phyloP scores from a whole-genome alignment of 2,329 filamentous ascomycete genomes.

The Thielaviopsis cerberus region DNA sequence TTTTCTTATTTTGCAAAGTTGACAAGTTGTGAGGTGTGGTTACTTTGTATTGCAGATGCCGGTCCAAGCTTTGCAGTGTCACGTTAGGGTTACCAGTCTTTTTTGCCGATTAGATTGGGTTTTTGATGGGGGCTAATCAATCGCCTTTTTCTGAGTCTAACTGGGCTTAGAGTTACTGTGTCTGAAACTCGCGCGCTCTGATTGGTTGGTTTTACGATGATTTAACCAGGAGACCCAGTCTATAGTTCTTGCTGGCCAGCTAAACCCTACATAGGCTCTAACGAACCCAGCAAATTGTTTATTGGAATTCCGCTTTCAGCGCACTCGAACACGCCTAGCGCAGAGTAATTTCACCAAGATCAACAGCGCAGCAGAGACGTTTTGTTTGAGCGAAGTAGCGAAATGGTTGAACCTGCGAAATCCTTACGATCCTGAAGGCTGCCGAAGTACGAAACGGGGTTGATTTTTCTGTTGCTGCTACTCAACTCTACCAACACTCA shows the following conservation, averaged over 20 bases:
- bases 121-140: neutral
- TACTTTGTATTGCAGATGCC: neutral
- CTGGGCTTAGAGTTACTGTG: too few species aligned
- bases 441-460: neutral
- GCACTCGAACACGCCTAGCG: too few species aligned
- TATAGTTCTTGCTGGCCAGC: too few species aligned
- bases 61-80: neutral
- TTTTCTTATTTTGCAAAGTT: too few species aligned
- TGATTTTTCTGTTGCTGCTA: too few species aligned
- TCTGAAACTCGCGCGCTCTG: too few species aligned
- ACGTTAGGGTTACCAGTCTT: neutral
- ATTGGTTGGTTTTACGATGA: too few species aligned
- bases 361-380: neutral
- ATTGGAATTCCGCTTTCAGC: too few species aligned
- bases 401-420: neutral
- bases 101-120: neutral
- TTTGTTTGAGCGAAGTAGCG: neutral
- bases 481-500: too few species aligned
- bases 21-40: neutral
- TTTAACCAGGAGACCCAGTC: too few species aligned
- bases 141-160: neutral
- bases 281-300: too few species aligned
- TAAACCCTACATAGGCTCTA: too few species aligned
- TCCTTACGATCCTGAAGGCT: neutral
- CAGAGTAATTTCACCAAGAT: neutral